A percentile compares a stretch with the other conserved stretches of the same genome.
These are phyloP conservation scores for Spinellus fusiger DNA, from an alignment of 192 early-diverging fungal species.

Conservation along the genomic window DNA sequence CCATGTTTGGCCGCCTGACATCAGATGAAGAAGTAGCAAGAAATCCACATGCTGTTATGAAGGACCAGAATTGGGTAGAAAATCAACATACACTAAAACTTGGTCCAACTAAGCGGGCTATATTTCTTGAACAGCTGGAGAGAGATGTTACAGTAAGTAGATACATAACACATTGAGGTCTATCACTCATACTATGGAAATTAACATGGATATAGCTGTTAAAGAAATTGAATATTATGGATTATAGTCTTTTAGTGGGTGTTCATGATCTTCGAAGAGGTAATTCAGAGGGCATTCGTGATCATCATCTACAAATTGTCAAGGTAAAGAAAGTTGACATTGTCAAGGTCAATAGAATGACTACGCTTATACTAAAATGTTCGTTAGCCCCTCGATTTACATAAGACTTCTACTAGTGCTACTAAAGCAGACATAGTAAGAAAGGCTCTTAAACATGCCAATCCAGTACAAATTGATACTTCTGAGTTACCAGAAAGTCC, in stretches of 20 bases:
- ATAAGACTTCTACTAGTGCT: background rate
- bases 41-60: conserved; percentile 88
- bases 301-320: conserved; percentile 10
- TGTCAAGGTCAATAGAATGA: background rate
- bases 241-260: conserved; percentile 94
- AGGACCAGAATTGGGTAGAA: conserved; percentile 94
- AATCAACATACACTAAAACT: conserved; percentile 68
- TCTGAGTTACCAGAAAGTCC: conserved; percentile 50
- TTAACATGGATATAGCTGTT: conserved; percentile 44
- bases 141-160: conserved; percentile 69
- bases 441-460: conserved; percentile 45
- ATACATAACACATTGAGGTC: background rate
- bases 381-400: background rate
- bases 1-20: conserved; percentile 78
- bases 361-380: background rate
- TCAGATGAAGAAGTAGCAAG: conserved; percentile 66
- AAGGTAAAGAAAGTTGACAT: background rate
- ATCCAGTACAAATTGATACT: conserved; percentile 52
- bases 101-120: conserved; percentile 72
- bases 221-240: conserved; percentile 87
- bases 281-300: conserved; percentile 82
- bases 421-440: conserved; percentile 45
- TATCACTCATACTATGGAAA: background rate
- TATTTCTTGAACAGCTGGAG: conserved; percentile 82
- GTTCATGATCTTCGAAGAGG: conserved; percentile 82